Evolutionary conservation across 2,329 filamentous ascomycete genomes (phyloP).

Genomic region (Pseudonectria buxi): DNA sequence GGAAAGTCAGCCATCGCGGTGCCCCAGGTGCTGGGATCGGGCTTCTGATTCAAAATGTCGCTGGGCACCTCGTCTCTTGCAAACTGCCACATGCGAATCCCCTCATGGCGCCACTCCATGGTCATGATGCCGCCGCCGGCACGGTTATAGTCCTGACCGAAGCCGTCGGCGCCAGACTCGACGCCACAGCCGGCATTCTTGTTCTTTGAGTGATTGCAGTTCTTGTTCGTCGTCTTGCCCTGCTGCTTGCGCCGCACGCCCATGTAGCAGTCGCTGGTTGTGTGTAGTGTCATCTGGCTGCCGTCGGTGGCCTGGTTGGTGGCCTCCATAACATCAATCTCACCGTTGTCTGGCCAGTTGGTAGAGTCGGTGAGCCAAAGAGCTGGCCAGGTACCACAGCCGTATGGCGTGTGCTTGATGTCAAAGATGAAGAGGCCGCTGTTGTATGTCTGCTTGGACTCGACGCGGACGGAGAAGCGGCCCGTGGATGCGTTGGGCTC

Average conservation of each 20-base stretch:
- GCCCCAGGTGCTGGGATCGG: conserved; percentile 58
- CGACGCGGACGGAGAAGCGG: conserved; percentile 56
- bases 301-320: conserved; percentile 47
- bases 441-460: conserved; percentile 54
- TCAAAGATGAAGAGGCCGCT: conserved; percentile 63
- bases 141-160: conserved; percentile 46
- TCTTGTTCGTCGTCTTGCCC: conserved; percentile 33
- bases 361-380: conserved; percentile 57
- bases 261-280: conserved; percentile 44
- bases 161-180: conserved; percentile 34
- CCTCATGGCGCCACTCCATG: conserved; percentile 52
- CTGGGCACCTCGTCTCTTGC: conserved; percentile 38
- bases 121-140: conserved; percentile 53
- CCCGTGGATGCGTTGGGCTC: conserved; percentile 48
- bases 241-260: conserved; percentile 47
- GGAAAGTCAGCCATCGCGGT: conserved; percentile 59
- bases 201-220: conserved; percentile 46
- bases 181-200: conserved; percentile 54
- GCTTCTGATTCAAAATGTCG: conserved; percentile 44
- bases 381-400: conserved; percentile 59
- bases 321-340: conserved; percentile 58
- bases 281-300: conserved; percentile 56
- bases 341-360: conserved; percentile 58
- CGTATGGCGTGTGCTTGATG: conserved; percentile 55
- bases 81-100: conserved; percentile 60